phyloP scores from a whole-genome alignment of 768 basidiomycete species.

The Kwoniella mangroviensis region DNA sequence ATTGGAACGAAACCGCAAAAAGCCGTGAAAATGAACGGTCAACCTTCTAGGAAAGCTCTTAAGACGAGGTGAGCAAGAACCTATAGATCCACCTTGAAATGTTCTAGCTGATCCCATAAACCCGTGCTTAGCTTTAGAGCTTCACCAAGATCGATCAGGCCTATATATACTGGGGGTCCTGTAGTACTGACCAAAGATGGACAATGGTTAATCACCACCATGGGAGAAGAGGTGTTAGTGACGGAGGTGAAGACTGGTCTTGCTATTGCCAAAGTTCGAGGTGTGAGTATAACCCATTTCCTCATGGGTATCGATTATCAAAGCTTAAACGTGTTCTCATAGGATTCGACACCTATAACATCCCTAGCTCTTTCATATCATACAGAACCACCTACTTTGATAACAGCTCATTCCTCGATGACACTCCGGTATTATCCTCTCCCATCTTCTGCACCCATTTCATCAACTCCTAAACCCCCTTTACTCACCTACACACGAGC shows the following conservation, averaged over 20 bases:
- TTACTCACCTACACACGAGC: conserved; percentile 72
- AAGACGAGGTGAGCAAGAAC: conserved; percentile 42
- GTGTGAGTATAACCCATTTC: conserved; percentile 65
- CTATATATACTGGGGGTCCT: conserved; percentile 87
- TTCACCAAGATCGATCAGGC: conserved; percentile 59
- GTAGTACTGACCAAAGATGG: conserved; percentile 80
- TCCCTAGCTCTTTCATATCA: conserved; percentile 81
- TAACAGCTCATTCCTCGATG: conserved; percentile 79
- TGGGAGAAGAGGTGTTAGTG: conserved; percentile 80
- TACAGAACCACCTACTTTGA: conserved; percentile 64
- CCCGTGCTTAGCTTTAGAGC: conserved; percentile 48
- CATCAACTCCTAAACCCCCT: conserved; percentile 52
- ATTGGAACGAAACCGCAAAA: neutral
- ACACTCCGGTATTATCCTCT: conserved; percentile 83
- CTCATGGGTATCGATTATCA: conserved; percentile 1
- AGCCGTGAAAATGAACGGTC: conserved; percentile 36
- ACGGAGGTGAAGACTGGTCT: conserved; percentile 77
- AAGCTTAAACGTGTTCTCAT: neutral
- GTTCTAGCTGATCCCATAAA: neutral
- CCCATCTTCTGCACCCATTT: conserved; percentile 59
- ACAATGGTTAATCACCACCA: conserved; percentile 77
- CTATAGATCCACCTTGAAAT: neutral
- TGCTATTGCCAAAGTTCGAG: conserved; percentile 78
- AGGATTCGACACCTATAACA: conserved; percentile 86
- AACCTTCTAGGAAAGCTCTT: conserved; percentile 32